Evolutionary conservation across 2,329 filamentous ascomycete species (phyloP).

Genomic region (Blastomyces gilchristii): DNA sequence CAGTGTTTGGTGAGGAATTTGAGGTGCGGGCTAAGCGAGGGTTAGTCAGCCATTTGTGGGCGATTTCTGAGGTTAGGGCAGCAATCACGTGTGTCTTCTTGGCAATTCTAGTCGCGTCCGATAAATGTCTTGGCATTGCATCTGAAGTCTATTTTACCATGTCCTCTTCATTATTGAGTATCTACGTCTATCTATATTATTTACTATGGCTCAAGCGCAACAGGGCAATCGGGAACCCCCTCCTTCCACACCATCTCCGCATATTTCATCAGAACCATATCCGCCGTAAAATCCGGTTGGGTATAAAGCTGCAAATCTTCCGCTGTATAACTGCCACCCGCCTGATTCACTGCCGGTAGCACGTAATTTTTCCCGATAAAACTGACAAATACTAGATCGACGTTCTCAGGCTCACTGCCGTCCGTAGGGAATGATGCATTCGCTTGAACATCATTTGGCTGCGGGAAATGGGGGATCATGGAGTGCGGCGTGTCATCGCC

Average conservation of each 20-base stretch:
- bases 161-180: not conserved
- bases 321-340: conserved; percentile 24
- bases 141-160: too few relatives aligned
- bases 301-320: conserved; percentile 25
- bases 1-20: conserved; percentile 25
- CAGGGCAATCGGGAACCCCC: conserved; percentile 12
- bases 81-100: conserved; percentile 8
- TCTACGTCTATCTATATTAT: not conserved
- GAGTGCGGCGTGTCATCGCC: conserved; percentile 28
- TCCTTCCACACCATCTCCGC: conserved; percentile 21
- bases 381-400: conserved; percentile 21
- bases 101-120: not conserved
- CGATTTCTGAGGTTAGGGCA: conserved; percentile 27
- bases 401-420: conserved; percentile 16
- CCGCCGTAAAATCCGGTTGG: conserved; percentile 20
- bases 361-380: conserved; percentile 18
- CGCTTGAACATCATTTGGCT: conserved; percentile 25
- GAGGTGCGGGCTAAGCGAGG: conserved; percentile 33
- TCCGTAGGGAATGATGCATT: conserved; percentile 22
- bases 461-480: conserved; percentile 17
- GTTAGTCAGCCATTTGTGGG: conserved; percentile 23
- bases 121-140: not conserved
- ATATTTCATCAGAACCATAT: conserved; percentile 26
- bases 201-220: not conserved
- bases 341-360: conserved; percentile 16